A percentile compares a stretch with the other conserved stretches of the same genome.
Evolutionary conservation across 768 basidiomycete species (phyloP).

Genomic region (Boletus vinaceobasis): DNA sequence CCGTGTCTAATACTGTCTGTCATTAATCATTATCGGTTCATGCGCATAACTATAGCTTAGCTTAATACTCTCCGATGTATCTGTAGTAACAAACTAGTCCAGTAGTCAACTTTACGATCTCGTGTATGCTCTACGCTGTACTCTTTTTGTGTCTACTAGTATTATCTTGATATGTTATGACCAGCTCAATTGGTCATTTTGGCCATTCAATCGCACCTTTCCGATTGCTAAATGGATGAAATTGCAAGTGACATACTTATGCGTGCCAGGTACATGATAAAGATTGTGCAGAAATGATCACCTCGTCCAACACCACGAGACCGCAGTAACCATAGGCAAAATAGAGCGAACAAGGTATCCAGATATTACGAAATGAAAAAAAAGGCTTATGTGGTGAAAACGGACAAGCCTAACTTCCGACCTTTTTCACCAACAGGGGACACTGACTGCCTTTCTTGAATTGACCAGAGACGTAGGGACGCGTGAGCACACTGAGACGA

Average conservation of each 20-base stretch:
- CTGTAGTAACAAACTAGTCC: slow-evolving; percentile 16
- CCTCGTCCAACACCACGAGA: background rate
- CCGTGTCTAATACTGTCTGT: slow-evolving; percentile 9
- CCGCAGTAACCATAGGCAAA: background rate
- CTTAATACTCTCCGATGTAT: slow-evolving; percentile 19
- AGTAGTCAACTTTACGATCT: slow-evolving; percentile 1
- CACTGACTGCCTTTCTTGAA: slow-evolving; percentile 59
- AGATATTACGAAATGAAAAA: background rate
- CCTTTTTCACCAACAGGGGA: slow-evolving; percentile 49
- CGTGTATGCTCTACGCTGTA: slow-evolving; percentile 14
- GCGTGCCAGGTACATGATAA: background rate
- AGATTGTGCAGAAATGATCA: background rate
- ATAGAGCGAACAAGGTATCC: background rate
- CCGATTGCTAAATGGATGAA: background rate
- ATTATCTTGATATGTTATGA: slow-evolving; percentile 14
- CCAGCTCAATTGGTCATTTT: background rate
- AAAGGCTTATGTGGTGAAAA: background rate
- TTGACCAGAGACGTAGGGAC: slow-evolving; percentile 57
- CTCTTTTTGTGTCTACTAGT: slow-evolving; percentile 5
- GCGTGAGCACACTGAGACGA: slow-evolving; percentile 52
- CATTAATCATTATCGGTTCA: slow-evolving; percentile 10
- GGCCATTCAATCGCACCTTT: background rate
- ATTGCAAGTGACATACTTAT: background rate
- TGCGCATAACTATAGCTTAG: slow-evolving; percentile 2
- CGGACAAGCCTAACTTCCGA: slow-evolving; percentile 10